phyloP scores from a whole-genome alignment of 176 grass and related monocot genomes.

The Cocos nucifera region DNA sequence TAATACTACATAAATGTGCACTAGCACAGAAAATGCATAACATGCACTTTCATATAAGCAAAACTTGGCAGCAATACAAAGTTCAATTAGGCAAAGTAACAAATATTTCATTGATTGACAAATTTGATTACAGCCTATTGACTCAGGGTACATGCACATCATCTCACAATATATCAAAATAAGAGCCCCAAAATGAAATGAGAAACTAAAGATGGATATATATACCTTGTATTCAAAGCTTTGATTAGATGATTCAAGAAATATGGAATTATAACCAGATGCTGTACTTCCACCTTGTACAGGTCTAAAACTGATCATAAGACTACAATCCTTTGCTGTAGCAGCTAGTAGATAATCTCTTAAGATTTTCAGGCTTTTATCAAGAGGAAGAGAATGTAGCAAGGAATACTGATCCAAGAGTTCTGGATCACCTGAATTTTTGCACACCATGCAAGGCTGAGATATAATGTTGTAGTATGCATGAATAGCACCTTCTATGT shows the following conservation, averaged over 20 bases:
- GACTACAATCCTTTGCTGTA: constrained; percentile 84
- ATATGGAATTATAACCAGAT: constrained; percentile 49
- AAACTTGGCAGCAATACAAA: no score
- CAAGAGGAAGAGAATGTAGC: constrained; percentile 62
- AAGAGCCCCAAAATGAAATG: neutral
- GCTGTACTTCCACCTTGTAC: constrained; percentile 21
- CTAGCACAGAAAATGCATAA: no score
- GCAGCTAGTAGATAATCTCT: constrained; percentile 71
- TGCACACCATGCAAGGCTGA: constrained; percentile 61
- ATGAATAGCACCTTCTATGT: constrained; percentile 94
- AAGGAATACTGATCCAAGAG: constrained; percentile 40
- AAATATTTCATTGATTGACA: no score
- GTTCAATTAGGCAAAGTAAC: no score
- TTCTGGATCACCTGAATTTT: constrained; percentile 39
- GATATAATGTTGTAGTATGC: constrained; percentile 61
- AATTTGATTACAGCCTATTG: no score
- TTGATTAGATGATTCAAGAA: constrained; percentile 53
- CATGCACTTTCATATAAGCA: no score
- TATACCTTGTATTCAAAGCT: constrained; percentile 85
- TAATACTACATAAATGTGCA: no score
- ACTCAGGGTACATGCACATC: no score
- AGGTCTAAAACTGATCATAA: constrained; percentile 78
- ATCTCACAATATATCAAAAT: no score
- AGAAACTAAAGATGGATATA: neutral
- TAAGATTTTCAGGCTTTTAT: constrained; percentile 55